phyloP scores from a whole-genome alignment of 2,329 filamentous ascomycete genomes.

The Cytospora piceae region DNA sequence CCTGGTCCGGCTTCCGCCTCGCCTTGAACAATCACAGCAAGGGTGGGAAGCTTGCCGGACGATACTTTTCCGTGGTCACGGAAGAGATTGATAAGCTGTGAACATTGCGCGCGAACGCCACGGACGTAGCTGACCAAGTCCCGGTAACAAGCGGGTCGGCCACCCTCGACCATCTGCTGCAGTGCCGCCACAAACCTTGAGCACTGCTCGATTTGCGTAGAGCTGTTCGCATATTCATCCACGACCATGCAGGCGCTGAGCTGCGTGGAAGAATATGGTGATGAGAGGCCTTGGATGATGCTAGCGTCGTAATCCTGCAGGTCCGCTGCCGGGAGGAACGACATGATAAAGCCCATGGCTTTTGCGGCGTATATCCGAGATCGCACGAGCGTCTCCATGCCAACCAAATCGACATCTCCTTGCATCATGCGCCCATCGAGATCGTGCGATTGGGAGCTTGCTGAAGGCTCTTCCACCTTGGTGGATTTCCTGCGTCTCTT shows the following conservation, averaged over 20 bases:
- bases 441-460: slow-evolving; percentile 78
- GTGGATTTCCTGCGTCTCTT: slow-evolving; percentile 83
- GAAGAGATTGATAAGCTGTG: slow-evolving; percentile 88
- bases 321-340: slow-evolving; percentile 67
- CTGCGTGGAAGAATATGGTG: slow-evolving; percentile 82
- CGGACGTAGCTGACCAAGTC: slow-evolving; percentile 91
- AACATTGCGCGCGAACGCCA: slow-evolving; percentile 87
- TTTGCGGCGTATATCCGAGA: slow-evolving; percentile 86
- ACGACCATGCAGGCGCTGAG: slow-evolving; percentile 81
- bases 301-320: slow-evolving; percentile 67
- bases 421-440: slow-evolving; percentile 98
- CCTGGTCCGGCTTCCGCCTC: slow-evolving; percentile 89
- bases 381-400: slow-evolving; percentile 83
- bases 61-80: slow-evolving; percentile 86
- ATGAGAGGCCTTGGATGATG: slow-evolving; percentile 69
- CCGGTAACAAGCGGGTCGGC: slow-evolving; percentile 80
- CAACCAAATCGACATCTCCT: slow-evolving; percentile 93
- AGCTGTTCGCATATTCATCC: slow-evolving; percentile 81
- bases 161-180: slow-evolving; percentile 76
- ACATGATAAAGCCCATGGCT: slow-evolving; percentile 85
- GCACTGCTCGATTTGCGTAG: slow-evolving; percentile 49
- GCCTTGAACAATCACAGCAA: slow-evolving; percentile 92
- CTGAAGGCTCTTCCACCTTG: slow-evolving; percentile 73
- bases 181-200: slow-evolving; percentile 67
- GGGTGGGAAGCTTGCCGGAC: slow-evolving; percentile 71